A percentile compares a stretch with the other conserved stretches of the same genome.
These are phyloP conservation scores for Lactifluus subvellereus DNA, from an alignment of 768 basidiomycete species.

Conservation along the genomic window DNA sequence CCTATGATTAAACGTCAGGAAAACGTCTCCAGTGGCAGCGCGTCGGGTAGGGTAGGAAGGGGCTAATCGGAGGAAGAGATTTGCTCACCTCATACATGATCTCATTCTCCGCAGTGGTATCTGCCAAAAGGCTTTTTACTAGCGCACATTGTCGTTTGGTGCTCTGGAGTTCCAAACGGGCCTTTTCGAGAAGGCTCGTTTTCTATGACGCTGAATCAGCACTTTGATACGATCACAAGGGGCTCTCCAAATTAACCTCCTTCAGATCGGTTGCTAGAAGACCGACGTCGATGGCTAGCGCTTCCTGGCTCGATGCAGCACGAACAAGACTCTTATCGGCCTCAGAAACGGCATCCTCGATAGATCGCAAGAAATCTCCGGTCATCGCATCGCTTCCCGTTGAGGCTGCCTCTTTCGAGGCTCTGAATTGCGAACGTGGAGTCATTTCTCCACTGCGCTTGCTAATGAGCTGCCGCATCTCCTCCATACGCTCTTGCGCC, in stretches of 20 bases:
- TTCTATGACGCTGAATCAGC: conserved; percentile 37
- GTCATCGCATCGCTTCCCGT: conserved; percentile 17
- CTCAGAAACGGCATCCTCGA: conserved; percentile 51
- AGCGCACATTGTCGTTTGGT: conserved; percentile 71
- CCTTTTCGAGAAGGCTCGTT: conserved; percentile 54
- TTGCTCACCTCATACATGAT: conserved; percentile 81
- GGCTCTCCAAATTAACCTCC: conserved; percentile 41
- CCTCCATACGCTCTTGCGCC: conserved; percentile 73
- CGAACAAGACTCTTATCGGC: conserved; percentile 51
- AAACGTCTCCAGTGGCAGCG: not conserved
- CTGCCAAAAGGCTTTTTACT: conserved; percentile 68
- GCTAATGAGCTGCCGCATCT: conserved; percentile 72
- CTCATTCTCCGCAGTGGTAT: conserved; percentile 82
- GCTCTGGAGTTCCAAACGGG: conserved; percentile 59
- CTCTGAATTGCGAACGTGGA: conserved; percentile 25
- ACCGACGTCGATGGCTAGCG: conserved; percentile 46
- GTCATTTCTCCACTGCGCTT: conserved; percentile 47
- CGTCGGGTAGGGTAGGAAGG: no score
- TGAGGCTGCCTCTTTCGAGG: conserved; percentile 31
- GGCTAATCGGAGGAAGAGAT: not conserved
- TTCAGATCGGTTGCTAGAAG: conserved; percentile 47
- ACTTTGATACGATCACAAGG: not conserved
- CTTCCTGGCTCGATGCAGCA: conserved; percentile 49
- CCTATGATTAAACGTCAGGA: conserved; percentile 38
- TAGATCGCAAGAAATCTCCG: conserved; percentile 38